Percentiles rank a stretch among this genome's conserved stretches.
Conservation (phyloP, 768 basidiomycete species). For the Suillus placidus region DNA sequence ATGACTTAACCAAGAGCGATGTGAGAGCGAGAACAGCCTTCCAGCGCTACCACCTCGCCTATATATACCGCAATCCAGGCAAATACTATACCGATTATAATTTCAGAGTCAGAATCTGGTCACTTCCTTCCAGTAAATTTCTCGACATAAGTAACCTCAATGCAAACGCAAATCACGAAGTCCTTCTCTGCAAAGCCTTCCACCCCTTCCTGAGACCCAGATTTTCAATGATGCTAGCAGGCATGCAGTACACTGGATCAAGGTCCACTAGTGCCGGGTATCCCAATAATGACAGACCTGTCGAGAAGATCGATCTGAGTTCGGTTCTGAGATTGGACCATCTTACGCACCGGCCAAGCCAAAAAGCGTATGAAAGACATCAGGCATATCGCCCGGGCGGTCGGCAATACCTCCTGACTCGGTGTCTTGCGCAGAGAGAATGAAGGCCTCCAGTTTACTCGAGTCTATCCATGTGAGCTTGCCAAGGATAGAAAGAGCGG, state of each 20-base stretch:
- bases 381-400: constrained; percentile 88
- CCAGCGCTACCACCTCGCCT: neutral
- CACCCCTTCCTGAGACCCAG: constrained; percentile 65
- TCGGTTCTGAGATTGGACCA: neutral
- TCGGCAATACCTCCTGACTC: constrained; percentile 95
- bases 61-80: neutral
- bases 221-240: constrained; percentile 74
- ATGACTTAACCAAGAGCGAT: neutral
- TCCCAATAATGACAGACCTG: constrained; percentile 86
- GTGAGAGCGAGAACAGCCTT: neutral
- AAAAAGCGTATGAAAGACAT: constrained; percentile 97
- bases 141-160: neutral
- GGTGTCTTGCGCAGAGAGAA: constrained; percentile 86
- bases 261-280: constrained; percentile 83
- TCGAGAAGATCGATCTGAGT: neutral
- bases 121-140: constrained; percentile 1
- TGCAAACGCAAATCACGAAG: constrained; percentile 11
- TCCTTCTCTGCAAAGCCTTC: constrained; percentile 33
- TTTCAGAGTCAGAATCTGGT: neutral
- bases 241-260: constrained; percentile 86
- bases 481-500: constrained; percentile 80
- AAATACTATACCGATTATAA: neutral
- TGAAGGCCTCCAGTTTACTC: constrained; percentile 76
- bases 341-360: constrained; percentile 73
- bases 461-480: constrained; percentile 88